Evolutionary conservation across 805 yeast genomes (phyloP).

Genomic region (Schwanniomyces occidentalis): DNA sequence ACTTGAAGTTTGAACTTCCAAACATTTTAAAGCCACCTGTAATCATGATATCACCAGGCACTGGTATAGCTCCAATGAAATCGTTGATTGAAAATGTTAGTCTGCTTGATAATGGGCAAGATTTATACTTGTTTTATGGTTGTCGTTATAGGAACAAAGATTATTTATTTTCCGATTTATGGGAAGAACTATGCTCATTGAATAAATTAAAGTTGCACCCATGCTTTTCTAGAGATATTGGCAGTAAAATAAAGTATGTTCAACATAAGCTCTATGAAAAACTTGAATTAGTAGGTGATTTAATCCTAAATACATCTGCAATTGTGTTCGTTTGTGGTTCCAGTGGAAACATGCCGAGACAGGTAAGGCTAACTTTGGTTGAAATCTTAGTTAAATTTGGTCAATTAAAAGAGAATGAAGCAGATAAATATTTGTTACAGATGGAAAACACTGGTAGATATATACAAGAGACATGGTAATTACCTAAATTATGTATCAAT

Average conservation of each 20-base stretch:
- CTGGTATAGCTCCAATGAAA: constrained; percentile 94
- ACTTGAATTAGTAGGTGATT: constrained; percentile 47
- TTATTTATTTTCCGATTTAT: constrained; percentile 59
- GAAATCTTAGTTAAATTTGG: constrained; percentile 55
- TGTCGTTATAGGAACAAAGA: constrained; percentile 68
- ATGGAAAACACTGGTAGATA: constrained; percentile 70
- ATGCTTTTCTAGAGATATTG: constrained; percentile 51
- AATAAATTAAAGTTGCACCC: constrained; percentile 38
- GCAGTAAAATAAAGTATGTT: constrained; percentile 55
- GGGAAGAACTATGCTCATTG: constrained; percentile 39
- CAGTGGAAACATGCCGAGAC: constrained; percentile 91
- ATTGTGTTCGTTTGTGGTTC: constrained; percentile 85
- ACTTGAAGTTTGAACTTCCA: constrained; percentile 31
- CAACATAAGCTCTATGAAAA: constrained; percentile 68
- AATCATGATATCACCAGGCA: constrained; percentile 86
- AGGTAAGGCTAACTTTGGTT: constrained; percentile 76
- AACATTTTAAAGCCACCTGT: constrained; percentile 39
- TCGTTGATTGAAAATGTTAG: constrained; percentile 53
- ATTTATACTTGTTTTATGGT: constrained; percentile 68
- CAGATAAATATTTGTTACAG: constrained; percentile 50
- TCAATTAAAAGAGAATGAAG: constrained; percentile 41
- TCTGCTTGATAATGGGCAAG: constrained; percentile 17
- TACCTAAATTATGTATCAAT: too few relatives aligned
- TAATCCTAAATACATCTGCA: constrained; percentile 57
- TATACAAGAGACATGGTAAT: constrained; percentile 89